Percentiles rank a stretch among this genome's conserved stretches.
phyloP scores from a whole-genome alignment of 257 asterid species.

The Solanum habrochaites region DNA sequence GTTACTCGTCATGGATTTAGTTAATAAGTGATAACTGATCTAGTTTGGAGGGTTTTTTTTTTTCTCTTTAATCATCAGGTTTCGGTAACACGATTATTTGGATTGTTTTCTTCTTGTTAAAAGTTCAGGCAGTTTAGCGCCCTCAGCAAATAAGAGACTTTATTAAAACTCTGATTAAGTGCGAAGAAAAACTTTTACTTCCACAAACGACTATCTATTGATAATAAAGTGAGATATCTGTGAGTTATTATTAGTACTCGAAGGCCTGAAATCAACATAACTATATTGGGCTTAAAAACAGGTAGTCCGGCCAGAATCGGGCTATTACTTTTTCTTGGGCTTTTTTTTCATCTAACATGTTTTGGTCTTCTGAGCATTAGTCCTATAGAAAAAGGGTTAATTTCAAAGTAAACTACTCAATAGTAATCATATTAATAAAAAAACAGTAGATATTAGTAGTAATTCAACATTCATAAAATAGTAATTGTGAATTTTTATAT shows the following conservation, averaged over 20 bases:
- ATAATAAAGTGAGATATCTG: not conserved
- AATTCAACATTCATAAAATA: not conserved
- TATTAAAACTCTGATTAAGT: not conserved
- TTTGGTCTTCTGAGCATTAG: not conserved
- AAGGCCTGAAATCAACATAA: not conserved
- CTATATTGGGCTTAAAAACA: not conserved
- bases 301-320: not conserved
- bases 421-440: not conserved
- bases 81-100: not conserved
- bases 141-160: not conserved
- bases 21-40: not conserved
- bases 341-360: not conserved
- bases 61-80: not conserved
- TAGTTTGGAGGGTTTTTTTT: not conserved
- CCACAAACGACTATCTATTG: not conserved
- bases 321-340: not conserved
- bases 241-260: not conserved
- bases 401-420: not conserved
- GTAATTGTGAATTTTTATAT: not conserved
- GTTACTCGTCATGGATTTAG: not conserved
- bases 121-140: not conserved
- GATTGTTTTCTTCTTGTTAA: not conserved
- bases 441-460: not conserved
- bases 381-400: not conserved
- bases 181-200: rapidly evolving